Evolutionary conservation across 2,329 filamentous ascomycete species (phyloP), one percentile per base, ranked within the genome.

Genomic region (Curvularia verruculosa): DNA sequence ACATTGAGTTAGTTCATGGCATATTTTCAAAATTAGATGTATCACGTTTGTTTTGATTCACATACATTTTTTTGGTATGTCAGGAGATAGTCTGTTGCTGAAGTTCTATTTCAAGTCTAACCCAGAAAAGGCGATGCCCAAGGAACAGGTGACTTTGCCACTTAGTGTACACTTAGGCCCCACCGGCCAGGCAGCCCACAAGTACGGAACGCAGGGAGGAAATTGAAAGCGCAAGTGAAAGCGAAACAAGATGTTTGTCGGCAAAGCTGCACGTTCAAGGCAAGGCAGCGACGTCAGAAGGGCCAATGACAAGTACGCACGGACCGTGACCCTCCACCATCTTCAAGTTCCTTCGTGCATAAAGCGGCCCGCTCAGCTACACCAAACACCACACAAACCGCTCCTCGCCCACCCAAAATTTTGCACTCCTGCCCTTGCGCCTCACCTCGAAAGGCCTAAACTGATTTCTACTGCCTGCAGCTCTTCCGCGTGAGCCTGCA

Each of bases 321-420:
- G 65, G 67, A 57, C 63, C 66, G 52, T 44, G 53, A 50, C 56
- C 49, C 58, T 53, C 63, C 60, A 61, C 63, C 60, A 64, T 59
- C 59, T 55, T 66, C 67, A 65, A 64, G 61, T 63, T 65, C 62
- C 60, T 57, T 56, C 53, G 47, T 66, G 67, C 68, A 71, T 66
- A 71, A 70, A 73, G 69, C 64, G 63, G 68, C 61, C 64, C 62
- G 65, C 61, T 58, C 63, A 57, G 43, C 60, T 56, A 63, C 63
- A 64, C 69, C 66, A 66, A n/a, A 56, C 63, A 67, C 65, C 55
- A 67, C 63, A 62, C 64, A 59, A 57, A 56, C 41, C 58, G 47
- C 28, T 23, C 50, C 52, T 60, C 53, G 46, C 39, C 65, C 64
- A 62, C 67, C 66, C 67, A 63, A 65, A 63, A 55, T 62, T 64